Percentiles rank a stretch among this genome's conserved stretches.
phyloP scores from a whole-genome alignment of 306 rosid species.

The Cucurbita moschata region DNA sequence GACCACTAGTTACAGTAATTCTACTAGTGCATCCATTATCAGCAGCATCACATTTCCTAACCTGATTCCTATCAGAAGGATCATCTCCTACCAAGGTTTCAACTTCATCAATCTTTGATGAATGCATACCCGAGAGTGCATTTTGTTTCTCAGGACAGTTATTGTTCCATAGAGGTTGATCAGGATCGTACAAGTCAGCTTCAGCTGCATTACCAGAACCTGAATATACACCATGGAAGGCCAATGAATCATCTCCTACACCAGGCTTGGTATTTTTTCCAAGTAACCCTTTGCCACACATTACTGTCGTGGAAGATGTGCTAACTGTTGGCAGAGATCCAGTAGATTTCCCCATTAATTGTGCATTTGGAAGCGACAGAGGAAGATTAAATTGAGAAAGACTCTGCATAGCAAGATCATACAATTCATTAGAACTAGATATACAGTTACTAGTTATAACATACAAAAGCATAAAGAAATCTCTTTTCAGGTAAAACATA shows the following conservation, averaged over 20 bases:
- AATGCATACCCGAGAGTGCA: constrained; percentile 38
- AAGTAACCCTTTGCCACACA: constrained; percentile 52
- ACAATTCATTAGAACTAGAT: constrained; percentile 1
- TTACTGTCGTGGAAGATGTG: constrained; percentile 42
- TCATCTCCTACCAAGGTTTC: constrained; percentile 44
- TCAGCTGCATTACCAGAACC: constrained; percentile 50
- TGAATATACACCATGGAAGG: constrained; percentile 51
- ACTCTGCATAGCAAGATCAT: constrained; percentile 35
- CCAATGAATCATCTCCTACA: constrained; percentile 49
- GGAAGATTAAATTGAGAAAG: constrained; percentile 99
- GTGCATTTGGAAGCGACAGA: constrained; percentile 73
- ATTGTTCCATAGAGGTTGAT: constrained; percentile 97
- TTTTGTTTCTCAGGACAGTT: constrained; percentile 43
- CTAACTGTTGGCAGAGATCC: constrained; percentile 56
- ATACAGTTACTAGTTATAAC: neutral
- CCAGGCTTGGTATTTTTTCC: constrained; percentile 46
- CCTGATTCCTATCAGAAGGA: constrained; percentile 27
- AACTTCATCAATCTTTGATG: constrained; percentile 60
- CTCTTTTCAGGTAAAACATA: neutral
- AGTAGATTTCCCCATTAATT: constrained; percentile 54
- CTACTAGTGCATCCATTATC: constrained; percentile 40
- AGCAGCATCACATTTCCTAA: constrained; percentile 22
- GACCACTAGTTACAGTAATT: constrained; percentile 20
- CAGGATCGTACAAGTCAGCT: constrained; percentile 94
- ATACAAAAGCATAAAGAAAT: neutral